A percentile compares a stretch with the other conserved stretches of the same genome.
phyloP scores from a whole-genome alignment of 352 stramenopile species.

The Globisporangium iwayamae region DNA sequence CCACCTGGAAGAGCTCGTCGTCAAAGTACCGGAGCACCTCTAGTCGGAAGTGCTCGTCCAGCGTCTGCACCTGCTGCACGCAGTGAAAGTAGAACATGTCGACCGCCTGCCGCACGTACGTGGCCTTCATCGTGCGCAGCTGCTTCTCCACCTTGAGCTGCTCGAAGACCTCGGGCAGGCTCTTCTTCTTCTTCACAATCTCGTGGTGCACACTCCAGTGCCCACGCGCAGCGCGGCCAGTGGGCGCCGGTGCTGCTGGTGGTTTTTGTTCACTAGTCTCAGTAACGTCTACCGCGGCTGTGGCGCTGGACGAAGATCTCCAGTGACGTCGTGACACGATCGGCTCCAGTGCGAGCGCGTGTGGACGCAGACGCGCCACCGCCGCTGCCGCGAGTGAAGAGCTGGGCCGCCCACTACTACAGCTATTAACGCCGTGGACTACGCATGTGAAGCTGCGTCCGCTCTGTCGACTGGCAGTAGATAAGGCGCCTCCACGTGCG shows the following conservation, averaged over 20 bases:
- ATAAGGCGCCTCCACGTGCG: not conserved
- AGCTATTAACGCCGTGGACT: not conserved
- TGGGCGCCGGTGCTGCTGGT: not conserved
- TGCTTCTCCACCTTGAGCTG: slow-evolving; percentile 42
- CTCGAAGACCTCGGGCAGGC: slow-evolving; percentile 46
- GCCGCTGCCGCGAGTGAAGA: not conserved
- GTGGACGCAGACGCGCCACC: not conserved
- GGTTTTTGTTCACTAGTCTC: not conserved
- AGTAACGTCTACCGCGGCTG: not conserved
- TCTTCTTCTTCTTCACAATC: slow-evolving; percentile 44
- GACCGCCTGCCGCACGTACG: slow-evolving; percentile 40
- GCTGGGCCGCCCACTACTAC: not conserved
- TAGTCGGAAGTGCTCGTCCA: slow-evolving; percentile 24
- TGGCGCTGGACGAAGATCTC: not conserved
- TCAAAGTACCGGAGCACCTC: slow-evolving; percentile 54
- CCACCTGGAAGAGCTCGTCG: slow-evolving; percentile 31
- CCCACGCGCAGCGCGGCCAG: not conserved
- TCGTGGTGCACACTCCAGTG: slow-evolving; percentile 46
- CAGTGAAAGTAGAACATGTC: slow-evolving; percentile 80
- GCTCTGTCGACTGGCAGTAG: not conserved
- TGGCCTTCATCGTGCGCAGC: slow-evolving; percentile 24
- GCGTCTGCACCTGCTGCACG: slow-evolving; percentile 34
- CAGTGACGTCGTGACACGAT: not conserved
- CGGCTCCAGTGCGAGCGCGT: not conserved
- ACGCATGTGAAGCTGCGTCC: not conserved